Base-by-base conservation (phyloP, 2,329 filamentous ascomycete species). In the Chaetomium globosum region DNA sequence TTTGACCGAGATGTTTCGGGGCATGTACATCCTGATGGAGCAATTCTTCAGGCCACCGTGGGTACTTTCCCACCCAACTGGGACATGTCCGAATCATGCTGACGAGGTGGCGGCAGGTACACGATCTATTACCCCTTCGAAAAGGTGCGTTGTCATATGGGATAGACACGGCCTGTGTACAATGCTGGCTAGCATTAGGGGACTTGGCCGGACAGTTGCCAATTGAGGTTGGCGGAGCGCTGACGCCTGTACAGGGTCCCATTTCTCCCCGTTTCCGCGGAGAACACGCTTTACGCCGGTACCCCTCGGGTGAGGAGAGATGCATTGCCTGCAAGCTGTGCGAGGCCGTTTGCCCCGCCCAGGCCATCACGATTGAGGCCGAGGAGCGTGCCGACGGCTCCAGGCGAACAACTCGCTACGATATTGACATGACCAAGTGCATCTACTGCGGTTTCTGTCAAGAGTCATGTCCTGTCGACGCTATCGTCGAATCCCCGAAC, bases 361-460 rank as follows among this genome's bases (percentile, higher is more conserved):
- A 97, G 81, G 95, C 95, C 75, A 99, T 99, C 79, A 99, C 95
- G 61, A 99, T 99, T 74, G 95, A 99, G 82, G 95, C 95, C 64
- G 95, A 99, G 80, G 95, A 99, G 84, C 93, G 95, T 77, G 92
- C 91, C 75, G 95, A 99, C 75, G 95, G 95, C 69, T 96, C 92
- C 75, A 89, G 95, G 80, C 88, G 95, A 77, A 99, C 95, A 59
- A 97, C 94, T 66, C 89, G 94, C 77, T 99, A 99, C 82, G 95
- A 99, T 78, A 97, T 99, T 77, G 95, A 99, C 81, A 99, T 99
- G 95, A 98, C 95, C 75, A 99, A 99, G 86, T 99, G 95, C 83
- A 99, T 99, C 80, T 99, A 98, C 87, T 98, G 95, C 79, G 95
- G 95, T 59, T 96, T 96, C 83, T 98, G 95, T 87, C 94, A 97